Base-by-base conservation (phyloP, 176 grass and related monocot genomes). In the Oryza officinalis region DNA sequence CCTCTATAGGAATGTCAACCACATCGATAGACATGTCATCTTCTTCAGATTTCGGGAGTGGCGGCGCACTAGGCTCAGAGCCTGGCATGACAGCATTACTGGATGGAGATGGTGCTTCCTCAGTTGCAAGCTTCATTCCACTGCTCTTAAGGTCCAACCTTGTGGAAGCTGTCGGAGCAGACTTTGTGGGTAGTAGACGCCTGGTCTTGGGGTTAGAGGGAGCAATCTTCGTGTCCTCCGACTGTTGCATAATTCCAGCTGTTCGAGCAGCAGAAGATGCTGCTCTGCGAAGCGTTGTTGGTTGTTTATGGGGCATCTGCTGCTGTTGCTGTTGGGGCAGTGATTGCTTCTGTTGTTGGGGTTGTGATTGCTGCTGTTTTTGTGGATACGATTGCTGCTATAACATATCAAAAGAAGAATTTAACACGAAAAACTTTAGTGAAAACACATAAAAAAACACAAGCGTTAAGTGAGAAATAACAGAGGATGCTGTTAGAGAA, bases 11-110 rank as follows among this genome's bases (percentile, higher is more conserved):
- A 9, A 74, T 44, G 8, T 35, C 30, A n/a, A 54, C 65, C 43
- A 77, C 85, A 37, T 63, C 74, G 6, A 67, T 61, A 63, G 72
- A 63, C 77, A 72, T 75, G 45, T 63, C 78, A 49, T 86, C 82
- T 13, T 10, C 73, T 45, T 74, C 75, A 44, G 77, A 75, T 30
- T 75, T 66, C 1, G 54, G 71, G 23, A 72, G 63, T 66, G 59
- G 72, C 13, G 69, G 69, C 13, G 69, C 75, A 14, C 45, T 60
- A 65, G 45, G 75, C 47, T 80, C 75, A 66, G 25, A 38, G 25
- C 52, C 72, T 22, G 41, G 75, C 18, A 22, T 22, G 54, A 15
- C 49, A 13, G 37, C 67, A 32, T 61, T 84, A 1, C 46, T 54
- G 7, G 65, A n/a, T 6, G 14, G 30, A 46, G 68, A 60, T 44